Evolutionary conservation across 169 alveolate species (phyloP), one percentile per base, ranked within the genome.

Genomic region (Plasmodium billcollinsi): DNA sequence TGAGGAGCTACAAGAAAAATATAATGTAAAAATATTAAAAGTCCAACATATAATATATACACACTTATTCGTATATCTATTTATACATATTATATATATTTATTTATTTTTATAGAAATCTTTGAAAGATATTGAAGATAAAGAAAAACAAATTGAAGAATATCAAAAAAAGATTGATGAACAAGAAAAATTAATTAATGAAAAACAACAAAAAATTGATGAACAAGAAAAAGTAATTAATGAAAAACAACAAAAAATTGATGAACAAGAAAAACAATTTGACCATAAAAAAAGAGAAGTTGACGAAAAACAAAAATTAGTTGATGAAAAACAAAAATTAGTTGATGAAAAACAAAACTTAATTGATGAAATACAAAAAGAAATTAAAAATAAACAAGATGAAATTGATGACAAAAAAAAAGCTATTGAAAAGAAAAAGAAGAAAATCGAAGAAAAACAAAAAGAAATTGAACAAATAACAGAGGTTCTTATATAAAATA

Each of bases 401-500:
- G 47, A 39, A 39, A 39, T 39, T 39, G 47, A 39, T 6, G 62
- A 67, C 3, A 67, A 67, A 39, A 21, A 67, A 58, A 58, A 59
- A 74, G 61, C 58, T 33, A 58, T 74, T 49, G 63, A 74, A 2
- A 54, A 58, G 11, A 74, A 58, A 39, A 70, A 74, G 56, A 67
- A 39, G 47, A 39, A 47, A 24, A 67, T 67, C n/a, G 74, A 67
- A 67, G 59, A 67, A 39, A 67, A 67, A 67, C 74, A 33, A 70
- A 39, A 74, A 62, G 74, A 74, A 74, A 74, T 74, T 61, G 63
- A 74, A 26, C 74, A 74, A 62, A 33, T 78, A 14, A 66, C 58
- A 2, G 80, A 78, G 89, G 89, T 76, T 76, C 47, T 39, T 39
- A 39, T 39, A 39, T 5, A 39, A 39, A 5, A 74, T 61, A 26